phyloP scores from a whole-genome alignment of 768 basidiomycete species.

The Rhodotorula sphaerocarpa region DNA sequence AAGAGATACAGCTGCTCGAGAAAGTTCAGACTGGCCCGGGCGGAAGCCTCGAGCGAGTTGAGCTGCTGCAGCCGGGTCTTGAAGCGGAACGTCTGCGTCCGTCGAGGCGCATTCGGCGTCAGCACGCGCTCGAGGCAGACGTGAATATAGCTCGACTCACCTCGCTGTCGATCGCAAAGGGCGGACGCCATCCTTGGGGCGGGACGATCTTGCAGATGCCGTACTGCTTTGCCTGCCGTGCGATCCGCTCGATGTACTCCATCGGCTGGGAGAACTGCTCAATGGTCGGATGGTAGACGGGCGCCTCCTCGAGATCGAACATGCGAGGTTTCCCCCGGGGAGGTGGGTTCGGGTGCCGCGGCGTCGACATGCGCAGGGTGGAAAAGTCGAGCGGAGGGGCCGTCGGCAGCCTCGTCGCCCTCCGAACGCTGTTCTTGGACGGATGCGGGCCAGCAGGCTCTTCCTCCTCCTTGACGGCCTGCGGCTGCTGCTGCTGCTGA shows the following conservation, averaged over 20 bases:
- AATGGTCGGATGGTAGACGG: slow-evolving; percentile 73
- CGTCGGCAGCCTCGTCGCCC: slow-evolving; percentile 39
- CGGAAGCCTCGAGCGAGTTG: slow-evolving; percentile 94
- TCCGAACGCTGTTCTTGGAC: slow-evolving; percentile 17
- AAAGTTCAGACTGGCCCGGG: slow-evolving; percentile 93
- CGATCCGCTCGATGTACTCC: slow-evolving; percentile 65
- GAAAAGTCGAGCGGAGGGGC: slow-evolving; percentile 37
- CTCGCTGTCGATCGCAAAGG: slow-evolving; percentile 89
- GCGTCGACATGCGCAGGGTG: slow-evolving; percentile 34
- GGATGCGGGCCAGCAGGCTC: slow-evolving; percentile 13
- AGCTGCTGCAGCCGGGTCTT: slow-evolving; percentile 88
- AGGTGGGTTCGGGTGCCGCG: slow-evolving; percentile 17
- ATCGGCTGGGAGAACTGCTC: slow-evolving; percentile 93
- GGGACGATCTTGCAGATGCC: slow-evolving; percentile 97
- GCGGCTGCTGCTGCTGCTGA: neutral
- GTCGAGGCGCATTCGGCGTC: neutral
- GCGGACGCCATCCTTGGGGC: slow-evolving; percentile 87
- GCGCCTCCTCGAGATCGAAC: slow-evolving; percentile 82
- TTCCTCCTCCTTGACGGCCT: neutral
- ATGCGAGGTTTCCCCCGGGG: slow-evolving; percentile 47
- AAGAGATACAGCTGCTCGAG: slow-evolving; percentile 92
- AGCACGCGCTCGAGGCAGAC: neutral
- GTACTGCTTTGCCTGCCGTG: slow-evolving; percentile 63
- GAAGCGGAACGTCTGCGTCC: slow-evolving; percentile 78
- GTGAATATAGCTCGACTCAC: slow-evolving; percentile 49